Percentiles rank a stretch among this genome's conserved stretches.
These are phyloP conservation scores for Glycine latifolia DNA, from an alignment of 306 rosid genomes.

Conservation along the genomic window DNA sequence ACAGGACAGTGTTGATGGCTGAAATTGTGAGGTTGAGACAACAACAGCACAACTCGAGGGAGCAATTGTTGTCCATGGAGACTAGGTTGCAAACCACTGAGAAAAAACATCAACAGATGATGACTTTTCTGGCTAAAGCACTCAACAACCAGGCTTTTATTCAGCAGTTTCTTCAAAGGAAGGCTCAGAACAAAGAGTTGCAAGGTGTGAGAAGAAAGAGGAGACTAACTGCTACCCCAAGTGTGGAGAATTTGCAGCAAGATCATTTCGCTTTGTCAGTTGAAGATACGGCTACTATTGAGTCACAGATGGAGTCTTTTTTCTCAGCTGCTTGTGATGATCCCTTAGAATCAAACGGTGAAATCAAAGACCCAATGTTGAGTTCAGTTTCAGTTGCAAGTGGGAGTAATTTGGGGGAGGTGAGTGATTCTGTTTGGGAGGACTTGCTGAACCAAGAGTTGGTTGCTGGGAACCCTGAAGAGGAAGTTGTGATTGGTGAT, in stretches of 20 bases:
- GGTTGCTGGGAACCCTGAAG: slow-evolving; percentile 60
- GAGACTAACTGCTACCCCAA: slow-evolving; percentile 64
- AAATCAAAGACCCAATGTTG: slow-evolving; percentile 43
- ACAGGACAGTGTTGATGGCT: slow-evolving; percentile 66
- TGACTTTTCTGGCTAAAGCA: slow-evolving; percentile 77
- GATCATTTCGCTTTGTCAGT: slow-evolving; percentile 40
- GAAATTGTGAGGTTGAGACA: slow-evolving; percentile 77
- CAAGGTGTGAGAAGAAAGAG: slow-evolving; percentile 65
- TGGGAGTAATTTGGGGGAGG: slow-evolving; percentile 49
- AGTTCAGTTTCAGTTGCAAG: slow-evolving; percentile 40
- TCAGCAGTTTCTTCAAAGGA: slow-evolving; percentile 55
- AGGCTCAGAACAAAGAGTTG: slow-evolving; percentile 50
- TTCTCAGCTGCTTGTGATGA: slow-evolving; percentile 59
- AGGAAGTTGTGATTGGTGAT: slow-evolving; percentile 56
- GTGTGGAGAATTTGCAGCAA: slow-evolving; percentile 67
- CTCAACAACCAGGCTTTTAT: slow-evolving; percentile 63
- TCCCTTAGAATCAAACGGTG: slow-evolving; percentile 51
- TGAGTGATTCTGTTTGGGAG: slow-evolving; percentile 62
- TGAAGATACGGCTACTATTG: slow-evolving; percentile 49
- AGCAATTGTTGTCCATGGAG: slow-evolving; percentile 63
- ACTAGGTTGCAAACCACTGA: slow-evolving; percentile 65
- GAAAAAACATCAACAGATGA: slow-evolving; percentile 76
- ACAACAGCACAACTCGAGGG: slow-evolving; percentile 73
- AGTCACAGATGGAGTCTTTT: slow-evolving; percentile 67
- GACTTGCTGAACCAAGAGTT: slow-evolving; percentile 68